Evolutionary conservation across 169 alveolate species (phyloP).

Genomic region (Eimeria tenella): DNA sequence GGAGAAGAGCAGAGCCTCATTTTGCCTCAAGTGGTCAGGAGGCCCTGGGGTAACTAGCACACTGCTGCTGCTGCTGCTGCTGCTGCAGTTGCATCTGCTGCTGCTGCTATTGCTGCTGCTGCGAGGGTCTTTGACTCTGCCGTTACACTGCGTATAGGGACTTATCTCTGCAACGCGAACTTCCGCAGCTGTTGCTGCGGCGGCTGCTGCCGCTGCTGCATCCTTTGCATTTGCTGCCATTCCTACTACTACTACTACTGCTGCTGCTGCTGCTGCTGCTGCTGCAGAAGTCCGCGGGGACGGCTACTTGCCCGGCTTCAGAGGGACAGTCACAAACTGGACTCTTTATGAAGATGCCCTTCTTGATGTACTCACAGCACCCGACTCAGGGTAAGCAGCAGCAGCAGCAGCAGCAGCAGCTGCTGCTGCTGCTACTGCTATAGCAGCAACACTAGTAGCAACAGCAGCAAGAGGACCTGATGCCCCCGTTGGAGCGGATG

Average conservation of each 20-base stretch:
- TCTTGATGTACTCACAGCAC: background rate
- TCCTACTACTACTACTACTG: too few relatives aligned
- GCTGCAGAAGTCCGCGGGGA: background rate
- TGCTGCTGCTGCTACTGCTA: conserved; percentile 45
- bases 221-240: too few relatives aligned
- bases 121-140: too few relatives aligned
- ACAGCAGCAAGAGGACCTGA: too few relatives aligned
- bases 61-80: too few relatives aligned
- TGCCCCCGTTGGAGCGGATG: background rate
- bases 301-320: background rate
- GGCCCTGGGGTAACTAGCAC: conserved; percentile 13
- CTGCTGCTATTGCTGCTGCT: too few relatives aligned
- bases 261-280: conserved; percentile 22
- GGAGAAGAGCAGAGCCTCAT: conserved; percentile 49
- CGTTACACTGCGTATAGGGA: too few relatives aligned
- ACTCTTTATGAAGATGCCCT: background rate
- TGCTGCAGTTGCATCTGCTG: too few relatives aligned
- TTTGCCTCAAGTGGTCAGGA: background rate
- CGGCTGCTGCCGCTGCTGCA: too few relatives aligned
- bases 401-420: conserved; percentile 15
- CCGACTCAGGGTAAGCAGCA: background rate
- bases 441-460: background rate
- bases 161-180: too few relatives aligned
- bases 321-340: background rate
- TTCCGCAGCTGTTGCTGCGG: too few relatives aligned